These are phyloP conservation scores for Diaporthe citrichinensis DNA, from an alignment of 2,329 filamentous ascomycete genomes.

Conservation along the genomic window DNA sequence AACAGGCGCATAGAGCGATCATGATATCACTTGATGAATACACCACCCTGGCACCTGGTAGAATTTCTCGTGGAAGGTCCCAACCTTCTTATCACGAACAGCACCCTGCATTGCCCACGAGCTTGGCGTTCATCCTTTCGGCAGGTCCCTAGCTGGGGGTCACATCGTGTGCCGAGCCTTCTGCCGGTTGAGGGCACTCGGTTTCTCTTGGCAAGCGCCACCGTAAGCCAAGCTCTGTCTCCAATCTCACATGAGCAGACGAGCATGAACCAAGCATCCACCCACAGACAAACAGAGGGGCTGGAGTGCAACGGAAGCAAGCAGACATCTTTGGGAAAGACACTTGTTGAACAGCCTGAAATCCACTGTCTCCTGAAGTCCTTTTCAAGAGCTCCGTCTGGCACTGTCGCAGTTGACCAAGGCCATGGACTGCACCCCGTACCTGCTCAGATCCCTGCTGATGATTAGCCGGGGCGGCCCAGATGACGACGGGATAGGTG, in stretches of 20 bases:
- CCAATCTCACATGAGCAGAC: not conserved
- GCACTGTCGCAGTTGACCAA: not conserved
- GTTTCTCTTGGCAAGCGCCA: conserved; percentile 20
- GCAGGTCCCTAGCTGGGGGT: conserved; percentile 28
- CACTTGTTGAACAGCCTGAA: no score
- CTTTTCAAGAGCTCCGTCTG: not conserved
- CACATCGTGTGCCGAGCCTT: conserved; percentile 27
- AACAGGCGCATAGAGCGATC: not conserved
- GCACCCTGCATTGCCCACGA: not conserved
- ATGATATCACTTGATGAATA: conserved; percentile 22
- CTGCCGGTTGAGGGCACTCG: not conserved
- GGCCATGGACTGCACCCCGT: not conserved
- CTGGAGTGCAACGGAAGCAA: not conserved
- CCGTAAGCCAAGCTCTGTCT: not conserved
- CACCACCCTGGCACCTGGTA: conserved; percentile 24
- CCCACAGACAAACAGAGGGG: not conserved
- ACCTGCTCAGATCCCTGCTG: not conserved
- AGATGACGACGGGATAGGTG: not conserved
- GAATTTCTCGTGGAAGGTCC: not conserved
- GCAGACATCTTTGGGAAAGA: not conserved
- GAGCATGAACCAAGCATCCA: not conserved
- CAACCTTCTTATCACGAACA: conserved; percentile 28
- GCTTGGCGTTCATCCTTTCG: conserved; percentile 26
- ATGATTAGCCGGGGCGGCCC: not conserved
- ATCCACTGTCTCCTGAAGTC: not conserved